A percentile compares a stretch with the other conserved stretches of the same genome.
Evolutionary conservation across 805 yeast genomes (phyloP).

Genomic region (Cyberlindnera meyerae): DNA sequence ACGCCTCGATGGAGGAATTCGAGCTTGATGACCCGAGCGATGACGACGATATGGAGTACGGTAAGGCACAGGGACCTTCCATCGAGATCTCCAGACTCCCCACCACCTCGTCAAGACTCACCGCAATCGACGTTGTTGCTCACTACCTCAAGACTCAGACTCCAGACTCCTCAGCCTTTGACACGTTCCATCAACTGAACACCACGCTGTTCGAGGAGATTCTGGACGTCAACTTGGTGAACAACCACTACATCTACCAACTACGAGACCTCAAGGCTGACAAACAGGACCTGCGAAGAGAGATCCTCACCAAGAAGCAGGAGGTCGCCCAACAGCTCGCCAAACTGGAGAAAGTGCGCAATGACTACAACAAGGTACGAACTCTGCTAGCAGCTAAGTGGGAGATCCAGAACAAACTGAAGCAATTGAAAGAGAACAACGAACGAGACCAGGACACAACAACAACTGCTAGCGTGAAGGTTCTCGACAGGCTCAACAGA

Average conservation of each 20-base stretch:
- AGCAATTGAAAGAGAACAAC: conserved; percentile 4
- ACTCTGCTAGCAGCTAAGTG: conserved; percentile 16
- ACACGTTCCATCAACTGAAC: conserved; percentile 22
- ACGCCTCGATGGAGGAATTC: conserved; percentile 7
- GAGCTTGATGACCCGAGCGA: conserved; percentile 5
- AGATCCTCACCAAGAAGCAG: conserved; percentile 28
- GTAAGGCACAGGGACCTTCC: background rate
- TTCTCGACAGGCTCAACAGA: conserved; percentile 23
- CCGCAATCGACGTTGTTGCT: conserved; percentile 17
- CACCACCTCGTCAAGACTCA: conserved; percentile 17
- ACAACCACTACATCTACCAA: conserved; percentile 29
- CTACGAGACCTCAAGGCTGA: conserved; percentile 25
- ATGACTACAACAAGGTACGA: conserved; percentile 23
- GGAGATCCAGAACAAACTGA: conserved; percentile 12
- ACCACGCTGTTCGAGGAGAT: conserved; percentile 28
- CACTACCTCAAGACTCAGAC: conserved; percentile 10
- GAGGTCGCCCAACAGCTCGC: conserved; percentile 23
- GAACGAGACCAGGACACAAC: no score
- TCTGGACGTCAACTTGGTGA: conserved; percentile 33
- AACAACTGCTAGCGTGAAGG: no score
- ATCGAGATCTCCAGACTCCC: conserved; percentile 26
- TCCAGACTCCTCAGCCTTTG: conserved; percentile 6
- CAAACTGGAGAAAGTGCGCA: conserved; percentile 22
- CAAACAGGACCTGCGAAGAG: conserved; percentile 28
- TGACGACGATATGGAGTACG: conserved; percentile 6